A percentile compares a stretch with the other conserved stretches of the same genome.
phyloP scores from a whole-genome alignment of 441 rosid species.

The Melianthus villosus region DNA sequence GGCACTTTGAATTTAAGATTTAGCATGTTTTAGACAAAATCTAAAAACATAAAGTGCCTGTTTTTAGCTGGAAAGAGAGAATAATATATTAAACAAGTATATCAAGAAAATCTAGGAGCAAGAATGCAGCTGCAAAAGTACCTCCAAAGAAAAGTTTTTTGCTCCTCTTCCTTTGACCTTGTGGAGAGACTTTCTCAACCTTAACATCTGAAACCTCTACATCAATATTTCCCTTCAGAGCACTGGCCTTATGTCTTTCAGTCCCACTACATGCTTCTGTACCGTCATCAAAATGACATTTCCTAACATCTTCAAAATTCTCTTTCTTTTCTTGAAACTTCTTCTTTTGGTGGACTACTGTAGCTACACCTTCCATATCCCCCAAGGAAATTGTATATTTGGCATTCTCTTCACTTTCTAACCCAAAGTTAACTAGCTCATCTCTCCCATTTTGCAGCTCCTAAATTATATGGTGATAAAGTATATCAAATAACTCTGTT shows the following conservation, averaged over 20 bases:
- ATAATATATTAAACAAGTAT: too few relatives aligned
- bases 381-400: constrained; percentile 27
- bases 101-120: too few relatives aligned
- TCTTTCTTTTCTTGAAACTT: constrained; percentile 32
- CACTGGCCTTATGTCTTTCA: constrained; percentile 35
- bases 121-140: constrained; percentile 9
- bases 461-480: too few relatives aligned
- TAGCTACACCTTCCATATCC: constrained; percentile 48
- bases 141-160: constrained; percentile 46
- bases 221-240: constrained; percentile 24
- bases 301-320: constrained; percentile 34
- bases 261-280: constrained; percentile 69
- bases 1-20: too few relatives aligned
- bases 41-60: too few relatives aligned
- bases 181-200: constrained; percentile 19
- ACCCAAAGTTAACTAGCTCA: constrained; percentile 26
- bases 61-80: too few relatives aligned
- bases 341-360: constrained; percentile 28
- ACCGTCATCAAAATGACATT: constrained; percentile 44
- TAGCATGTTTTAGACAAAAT: too few relatives aligned
- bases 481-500: too few relatives aligned
- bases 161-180: constrained; percentile 30
- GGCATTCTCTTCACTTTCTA: constrained; percentile 20
- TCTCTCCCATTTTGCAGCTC: too few relatives aligned
- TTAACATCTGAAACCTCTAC: constrained; percentile 29